Evolutionary conservation across 148 eudicot genomes (phyloP).

Genomic region (Heliosperma pusillum): DNA sequence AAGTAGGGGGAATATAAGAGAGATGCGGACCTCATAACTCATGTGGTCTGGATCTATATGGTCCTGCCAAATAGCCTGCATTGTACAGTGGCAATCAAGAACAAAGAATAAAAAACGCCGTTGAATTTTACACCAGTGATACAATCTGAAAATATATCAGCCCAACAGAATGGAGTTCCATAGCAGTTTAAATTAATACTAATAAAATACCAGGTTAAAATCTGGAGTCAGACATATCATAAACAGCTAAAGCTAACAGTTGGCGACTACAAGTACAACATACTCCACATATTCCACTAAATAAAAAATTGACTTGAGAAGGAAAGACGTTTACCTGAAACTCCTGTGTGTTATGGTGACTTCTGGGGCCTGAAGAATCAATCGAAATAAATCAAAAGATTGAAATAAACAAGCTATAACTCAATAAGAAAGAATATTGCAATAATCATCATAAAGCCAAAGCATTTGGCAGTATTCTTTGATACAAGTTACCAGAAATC

Average conservation of each 20-base stretch:
- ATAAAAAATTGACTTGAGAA: neutral
- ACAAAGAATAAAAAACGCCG: neutral
- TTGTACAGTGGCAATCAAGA: neutral
- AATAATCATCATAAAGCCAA: neutral
- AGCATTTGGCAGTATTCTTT: neutral
- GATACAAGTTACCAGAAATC: neutral
- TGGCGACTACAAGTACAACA: neutral
- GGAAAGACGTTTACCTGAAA: slow-evolving; percentile 47
- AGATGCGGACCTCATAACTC: slow-evolving; percentile 78
- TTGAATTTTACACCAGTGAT: too few species aligned
- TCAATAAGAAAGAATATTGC: neutral
- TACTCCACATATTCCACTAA: neutral
- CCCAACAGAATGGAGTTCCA: neutral
- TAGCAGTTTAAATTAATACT: neutral
- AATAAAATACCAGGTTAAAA: neutral
- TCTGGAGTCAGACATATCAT: neutral
- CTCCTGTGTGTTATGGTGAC: slow-evolving; percentile 60
- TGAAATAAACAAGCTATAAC: slow-evolving; percentile 5
- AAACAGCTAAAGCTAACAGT: neutral
- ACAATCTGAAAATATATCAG: neutral
- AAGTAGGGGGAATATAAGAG: neutral
- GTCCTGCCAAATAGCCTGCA: slow-evolving; percentile 85
- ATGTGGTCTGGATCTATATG: slow-evolving; percentile 81
- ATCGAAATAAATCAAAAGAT: slow-evolving; percentile 7
- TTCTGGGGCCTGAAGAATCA: slow-evolving; percentile 63